Percentiles rank a stretch among this genome's conserved stretches.
Evolutionary conservation across 78 protist species (phyloP).

Genomic region (Chrysochromulina parva): DNA sequence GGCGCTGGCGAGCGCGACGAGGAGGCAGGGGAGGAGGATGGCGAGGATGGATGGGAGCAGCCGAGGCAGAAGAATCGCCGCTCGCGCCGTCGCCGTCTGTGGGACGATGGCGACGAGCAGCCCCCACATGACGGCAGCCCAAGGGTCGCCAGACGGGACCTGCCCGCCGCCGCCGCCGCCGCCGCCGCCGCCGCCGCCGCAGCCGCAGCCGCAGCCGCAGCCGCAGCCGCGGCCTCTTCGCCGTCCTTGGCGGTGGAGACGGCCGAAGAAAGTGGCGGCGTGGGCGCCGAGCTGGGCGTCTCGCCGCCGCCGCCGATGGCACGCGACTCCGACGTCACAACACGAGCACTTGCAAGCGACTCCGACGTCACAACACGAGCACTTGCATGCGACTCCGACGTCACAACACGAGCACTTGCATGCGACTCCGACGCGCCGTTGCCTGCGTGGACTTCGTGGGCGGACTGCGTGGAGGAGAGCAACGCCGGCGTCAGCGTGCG

Average conservation of each 20-base stretch:
- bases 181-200: neutral
- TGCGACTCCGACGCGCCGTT: neutral
- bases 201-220: too few relatives aligned
- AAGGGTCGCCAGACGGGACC: too few relatives aligned
- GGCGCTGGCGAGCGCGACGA: too few relatives aligned
- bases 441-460: conserved; percentile 11
- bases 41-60: too few relatives aligned
- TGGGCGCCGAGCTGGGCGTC: neutral
- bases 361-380: too few relatives aligned
- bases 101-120: neutral
- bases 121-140: neutral
- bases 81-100: neutral
- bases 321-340: too few relatives aligned
- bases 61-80: neutral
- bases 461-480: neutral
- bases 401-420: too few relatives aligned
- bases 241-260: neutral
- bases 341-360: too few relatives aligned
- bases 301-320: neutral
- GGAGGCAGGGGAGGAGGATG: too few relatives aligned
- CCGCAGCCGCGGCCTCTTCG: neutral
- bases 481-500: neutral
- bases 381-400: too few relatives aligned
- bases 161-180: too few relatives aligned
- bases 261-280: neutral